Evolutionary conservation across 805 yeast species (phyloP).

Genomic region (Monosporozyma aerobia): DNA sequence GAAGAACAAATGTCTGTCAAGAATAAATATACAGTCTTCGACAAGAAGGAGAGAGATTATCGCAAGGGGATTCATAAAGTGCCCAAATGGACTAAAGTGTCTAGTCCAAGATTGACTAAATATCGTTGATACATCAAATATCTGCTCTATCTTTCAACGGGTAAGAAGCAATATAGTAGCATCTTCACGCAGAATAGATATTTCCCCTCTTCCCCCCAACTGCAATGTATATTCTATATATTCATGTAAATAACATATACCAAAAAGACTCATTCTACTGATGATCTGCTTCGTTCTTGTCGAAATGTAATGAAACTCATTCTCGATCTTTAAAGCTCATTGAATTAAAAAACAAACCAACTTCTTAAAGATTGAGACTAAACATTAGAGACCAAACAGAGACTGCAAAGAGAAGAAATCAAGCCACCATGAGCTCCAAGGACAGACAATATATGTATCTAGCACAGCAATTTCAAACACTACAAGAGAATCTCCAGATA

Average conservation of each 20-base stretch:
- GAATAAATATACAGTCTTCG: conserved; percentile 84
- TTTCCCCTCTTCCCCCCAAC: not conserved
- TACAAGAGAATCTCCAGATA: conserved; percentile 20
- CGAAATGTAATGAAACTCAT: not conserved
- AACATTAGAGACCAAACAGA: not conserved
- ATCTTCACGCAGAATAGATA: not conserved
- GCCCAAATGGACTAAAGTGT: conserved; percentile 85
- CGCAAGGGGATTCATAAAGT: conserved; percentile 82
- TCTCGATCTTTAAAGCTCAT: not conserved
- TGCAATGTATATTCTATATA: not conserved
- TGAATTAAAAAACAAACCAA: not conserved
- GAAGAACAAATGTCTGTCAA: conserved; percentile 69
- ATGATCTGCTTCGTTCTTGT: not conserved
- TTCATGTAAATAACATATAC: not conserved
- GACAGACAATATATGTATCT: conserved; percentile 27
- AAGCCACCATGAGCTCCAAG: conserved; percentile 9
- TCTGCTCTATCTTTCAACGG: not conserved
- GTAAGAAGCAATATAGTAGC: not conserved
- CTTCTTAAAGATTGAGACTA: not conserved
- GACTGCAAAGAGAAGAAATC: not conserved
- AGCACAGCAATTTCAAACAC: conserved; percentile 20
- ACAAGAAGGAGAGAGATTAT: conserved; percentile 63
- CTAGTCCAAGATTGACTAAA: conserved; percentile 72
- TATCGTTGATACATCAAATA: conserved; percentile 37
- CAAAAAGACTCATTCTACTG: not conserved